A percentile compares a stretch with the other conserved stretches of the same genome.
Evolutionary conservation across 192 early-diverging fungal species (phyloP).

Genomic region (Backusella tarrabulga): DNA sequence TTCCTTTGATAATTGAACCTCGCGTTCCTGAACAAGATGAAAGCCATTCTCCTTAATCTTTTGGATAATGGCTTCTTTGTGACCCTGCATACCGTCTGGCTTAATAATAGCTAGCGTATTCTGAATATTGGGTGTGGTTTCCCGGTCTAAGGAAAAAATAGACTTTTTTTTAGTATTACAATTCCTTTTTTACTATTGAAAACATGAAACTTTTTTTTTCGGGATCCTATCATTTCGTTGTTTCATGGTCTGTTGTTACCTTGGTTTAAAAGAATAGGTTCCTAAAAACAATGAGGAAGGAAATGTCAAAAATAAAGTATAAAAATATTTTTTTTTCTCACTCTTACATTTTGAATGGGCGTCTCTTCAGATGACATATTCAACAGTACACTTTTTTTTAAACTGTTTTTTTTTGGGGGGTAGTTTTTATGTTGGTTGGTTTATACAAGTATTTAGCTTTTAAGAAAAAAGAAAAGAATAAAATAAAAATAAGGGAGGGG

Average conservation of each 20-base stretch:
- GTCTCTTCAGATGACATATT: background rate
- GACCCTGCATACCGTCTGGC: slow-evolving; percentile 51
- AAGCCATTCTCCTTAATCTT: slow-evolving; percentile 47
- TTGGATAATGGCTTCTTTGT: slow-evolving; percentile 47
- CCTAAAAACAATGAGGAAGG: background rate
- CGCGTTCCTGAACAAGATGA: slow-evolving; percentile 35
- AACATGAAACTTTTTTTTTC: background rate
- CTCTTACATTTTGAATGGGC: background rate
- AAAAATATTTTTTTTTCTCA: background rate
- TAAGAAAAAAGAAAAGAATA: background rate
- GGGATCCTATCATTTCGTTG: background rate
- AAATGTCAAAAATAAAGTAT: background rate
- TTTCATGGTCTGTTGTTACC: background rate
- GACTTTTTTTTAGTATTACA: background rate
- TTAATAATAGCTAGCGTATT: slow-evolving; percentile 59
- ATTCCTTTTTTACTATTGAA: background rate
- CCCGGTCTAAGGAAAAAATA: background rate
- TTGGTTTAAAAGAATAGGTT: background rate
- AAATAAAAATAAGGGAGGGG: background rate
- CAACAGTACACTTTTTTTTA: background rate
- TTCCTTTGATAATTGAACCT: slow-evolving; percentile 43
- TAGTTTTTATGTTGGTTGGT: background rate
- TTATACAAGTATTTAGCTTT: background rate
- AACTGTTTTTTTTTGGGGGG: background rate
- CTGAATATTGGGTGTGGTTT: slow-evolving; percentile 13